Percentiles rank a stretch among this genome's conserved stretches.
Evolutionary conservation across 768 basidiomycete genomes (phyloP).

Genomic region (Pulveroboletus sp.): DNA sequence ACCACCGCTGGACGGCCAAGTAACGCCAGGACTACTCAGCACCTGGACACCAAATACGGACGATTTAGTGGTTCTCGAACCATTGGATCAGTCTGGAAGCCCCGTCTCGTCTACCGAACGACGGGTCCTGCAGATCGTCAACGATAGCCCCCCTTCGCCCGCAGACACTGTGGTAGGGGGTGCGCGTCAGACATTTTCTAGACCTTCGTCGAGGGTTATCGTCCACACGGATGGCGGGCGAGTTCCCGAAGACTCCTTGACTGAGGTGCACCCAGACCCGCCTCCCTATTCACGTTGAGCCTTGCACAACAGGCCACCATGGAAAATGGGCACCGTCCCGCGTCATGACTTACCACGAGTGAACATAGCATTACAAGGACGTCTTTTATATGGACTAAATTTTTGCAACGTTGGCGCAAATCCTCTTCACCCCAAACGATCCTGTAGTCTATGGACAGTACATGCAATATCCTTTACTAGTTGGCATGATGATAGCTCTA

Average conservation of each 20-base stretch:
- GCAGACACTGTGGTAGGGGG: constrained; percentile 4
- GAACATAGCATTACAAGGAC: constrained; percentile 10
- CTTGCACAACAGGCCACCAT: not conserved
- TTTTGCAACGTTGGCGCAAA: constrained; percentile 6
- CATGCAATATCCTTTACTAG: constrained; percentile 7
- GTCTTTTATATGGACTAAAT: constrained; percentile 12
- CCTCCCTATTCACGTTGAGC: constrained; percentile 23
- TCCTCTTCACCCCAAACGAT: not conserved
- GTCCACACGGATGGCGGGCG: constrained; percentile 28
- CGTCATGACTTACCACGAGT: constrained; percentile 13
- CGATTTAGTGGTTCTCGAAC: constrained; percentile 14
- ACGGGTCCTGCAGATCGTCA: constrained; percentile 27
- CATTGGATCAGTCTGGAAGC: constrained; percentile 18
- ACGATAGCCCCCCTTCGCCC: constrained; percentile 21
- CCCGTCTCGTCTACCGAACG: constrained; percentile 18
- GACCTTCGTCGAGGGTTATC: constrained; percentile 12
- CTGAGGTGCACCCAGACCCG: constrained; percentile 7
- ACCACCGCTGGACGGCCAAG: constrained; percentile 2
- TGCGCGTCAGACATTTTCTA: not conserved
- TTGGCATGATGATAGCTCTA: not conserved
- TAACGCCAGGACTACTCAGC: not conserved
- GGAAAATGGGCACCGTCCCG: constrained; percentile 1
- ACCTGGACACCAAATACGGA: constrained; percentile 21
- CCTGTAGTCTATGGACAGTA: constrained; percentile 17
- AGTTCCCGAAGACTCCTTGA: not conserved